Percentiles rank a stretch among this genome's conserved stretches.
These are phyloP conservation scores for Uromyces viciae-fabae DNA, from an alignment of 1,284 basidiomycete species.

Conservation along the genomic window DNA sequence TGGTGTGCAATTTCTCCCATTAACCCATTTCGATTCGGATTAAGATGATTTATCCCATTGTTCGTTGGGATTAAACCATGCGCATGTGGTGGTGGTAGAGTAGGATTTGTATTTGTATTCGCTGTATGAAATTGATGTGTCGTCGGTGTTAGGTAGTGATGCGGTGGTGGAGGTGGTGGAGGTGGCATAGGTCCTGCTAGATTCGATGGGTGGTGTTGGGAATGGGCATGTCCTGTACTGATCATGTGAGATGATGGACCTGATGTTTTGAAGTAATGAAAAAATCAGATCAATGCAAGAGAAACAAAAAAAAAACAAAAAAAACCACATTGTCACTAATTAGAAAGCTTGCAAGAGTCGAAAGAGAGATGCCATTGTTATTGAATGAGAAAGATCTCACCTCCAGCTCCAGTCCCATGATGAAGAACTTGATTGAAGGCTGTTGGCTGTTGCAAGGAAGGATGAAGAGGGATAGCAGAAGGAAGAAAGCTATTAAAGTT, in stretches of 20 bases:
- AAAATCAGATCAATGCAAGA: background rate
- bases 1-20: background rate
- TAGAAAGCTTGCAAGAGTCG: background rate
- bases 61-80: no score
- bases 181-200: background rate
- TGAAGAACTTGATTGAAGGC: conserved; percentile 15
- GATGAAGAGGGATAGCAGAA: background rate
- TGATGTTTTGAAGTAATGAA: background rate
- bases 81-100: no score
- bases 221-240: background rate
- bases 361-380: no score
- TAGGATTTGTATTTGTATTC: background rate
- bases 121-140: background rate
- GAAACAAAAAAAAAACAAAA: background rate
- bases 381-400: background rate
- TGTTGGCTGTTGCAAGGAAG: background rate
- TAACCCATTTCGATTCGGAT: background rate
- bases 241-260: background rate
- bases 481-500: conserved; percentile 12
- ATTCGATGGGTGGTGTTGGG: background rate
- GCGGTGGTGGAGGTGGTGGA: background rate
- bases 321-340: background rate
- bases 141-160: background rate
- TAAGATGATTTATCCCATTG: background rate
- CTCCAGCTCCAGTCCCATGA: background rate